Base-by-base conservation (phyloP, 148 eudicot species). In the Nepenthes gracilis region DNA sequence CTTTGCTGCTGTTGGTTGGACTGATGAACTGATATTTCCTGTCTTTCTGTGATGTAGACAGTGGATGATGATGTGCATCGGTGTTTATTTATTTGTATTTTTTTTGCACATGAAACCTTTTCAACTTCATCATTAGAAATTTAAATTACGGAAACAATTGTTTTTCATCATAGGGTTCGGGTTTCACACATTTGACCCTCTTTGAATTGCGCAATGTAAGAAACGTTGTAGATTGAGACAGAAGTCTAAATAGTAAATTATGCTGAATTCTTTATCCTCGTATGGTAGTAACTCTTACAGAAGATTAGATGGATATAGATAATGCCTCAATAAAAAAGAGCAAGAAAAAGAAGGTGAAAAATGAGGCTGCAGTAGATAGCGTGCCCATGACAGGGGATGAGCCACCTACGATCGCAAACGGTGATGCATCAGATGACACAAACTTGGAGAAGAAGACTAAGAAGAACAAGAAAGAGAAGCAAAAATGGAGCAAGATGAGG, bases 271-370 rank as follows among this genome's bases (percentile, higher is more conserved):
- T n/a, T 59, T 7, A 61, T 14, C 32, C 36, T 54, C 33, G 32
- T 2, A 9, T 23, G 36, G 13, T 2, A 2, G 45, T 49, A 57
- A 23, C 49, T 35, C 63, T 9, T 58, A 36, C 76, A 77, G 81
- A 68, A 59, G 72, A 81, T 54, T 85, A 76, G 40, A 85, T 87
- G 88, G 90, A 82, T 34, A 73, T 69, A 47, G 91, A 84, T 47
- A 60, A 77, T 15, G 66, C 74, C 8, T 57, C 79, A 1, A 60
- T 54, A 40, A 87, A 84, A 72, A 87, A 84, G 78, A 84, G 87
- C 83, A 84, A 80, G 85, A 84, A 86, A 66, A 82, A 81, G 84
- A 86, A 83, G 69, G 75, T 81, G 1, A 79, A 80, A 77, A 70
- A 43, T 54, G 78, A 69, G 34, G 62, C 64, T 54, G 71, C 45